Percentiles rank a stretch among this genome's conserved stretches.
These are phyloP conservation scores for Penicillium salamii DNA, from an alignment of 495 filamentous ascomycete genomes.

Conservation along the genomic window DNA sequence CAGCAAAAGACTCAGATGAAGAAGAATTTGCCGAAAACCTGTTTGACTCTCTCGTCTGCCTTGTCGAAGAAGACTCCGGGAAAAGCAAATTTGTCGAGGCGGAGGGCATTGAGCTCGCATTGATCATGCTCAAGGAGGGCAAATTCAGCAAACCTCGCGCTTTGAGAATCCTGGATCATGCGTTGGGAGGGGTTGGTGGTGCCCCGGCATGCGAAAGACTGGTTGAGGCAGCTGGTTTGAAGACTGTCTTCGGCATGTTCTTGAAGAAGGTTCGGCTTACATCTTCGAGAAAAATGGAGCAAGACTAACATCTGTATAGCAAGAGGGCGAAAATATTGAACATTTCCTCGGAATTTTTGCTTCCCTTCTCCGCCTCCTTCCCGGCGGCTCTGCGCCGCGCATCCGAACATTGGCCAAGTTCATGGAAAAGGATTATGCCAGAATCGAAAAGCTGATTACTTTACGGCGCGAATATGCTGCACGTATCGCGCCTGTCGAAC, in stretches of 20 bases:
- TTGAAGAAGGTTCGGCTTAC: slow-evolving; percentile 70
- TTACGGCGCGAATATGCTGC: slow-evolving; percentile 70
- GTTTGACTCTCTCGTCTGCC: slow-evolving; percentile 77
- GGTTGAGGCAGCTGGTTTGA: slow-evolving; percentile 81
- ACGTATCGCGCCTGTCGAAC: slow-evolving; percentile 62
- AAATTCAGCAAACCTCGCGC: slow-evolving; percentile 77
- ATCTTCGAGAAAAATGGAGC: neutral
- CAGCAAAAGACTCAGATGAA: slow-evolving; percentile 80
- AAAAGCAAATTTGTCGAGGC: slow-evolving; percentile 83
- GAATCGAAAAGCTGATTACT: slow-evolving; percentile 65
- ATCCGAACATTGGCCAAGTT: slow-evolving; percentile 92
- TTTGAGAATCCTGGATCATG: slow-evolving; percentile 81
- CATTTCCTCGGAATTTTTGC: slow-evolving; percentile 89
- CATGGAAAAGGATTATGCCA: slow-evolving; percentile 90
- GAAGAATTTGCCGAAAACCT: slow-evolving; percentile 93
- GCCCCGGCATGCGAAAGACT: slow-evolving; percentile 65
- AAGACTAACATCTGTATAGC: slow-evolving; percentile 34
- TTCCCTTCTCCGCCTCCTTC: slow-evolving; percentile 75
- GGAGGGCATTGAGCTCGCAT: slow-evolving; percentile 85
- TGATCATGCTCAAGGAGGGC: slow-evolving; percentile 83
- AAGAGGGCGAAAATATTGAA: slow-evolving; percentile 68
- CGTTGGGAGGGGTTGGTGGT: slow-evolving; percentile 55
- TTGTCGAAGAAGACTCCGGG: slow-evolving; percentile 71
- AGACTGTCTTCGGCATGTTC: slow-evolving; percentile 80
- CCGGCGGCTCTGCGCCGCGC: slow-evolving; percentile 71